A percentile compares a stretch with the other conserved stretches of the same genome.
Conservation (phyloP, 106 monocot genomes). For the Posidonia australis region DNA sequence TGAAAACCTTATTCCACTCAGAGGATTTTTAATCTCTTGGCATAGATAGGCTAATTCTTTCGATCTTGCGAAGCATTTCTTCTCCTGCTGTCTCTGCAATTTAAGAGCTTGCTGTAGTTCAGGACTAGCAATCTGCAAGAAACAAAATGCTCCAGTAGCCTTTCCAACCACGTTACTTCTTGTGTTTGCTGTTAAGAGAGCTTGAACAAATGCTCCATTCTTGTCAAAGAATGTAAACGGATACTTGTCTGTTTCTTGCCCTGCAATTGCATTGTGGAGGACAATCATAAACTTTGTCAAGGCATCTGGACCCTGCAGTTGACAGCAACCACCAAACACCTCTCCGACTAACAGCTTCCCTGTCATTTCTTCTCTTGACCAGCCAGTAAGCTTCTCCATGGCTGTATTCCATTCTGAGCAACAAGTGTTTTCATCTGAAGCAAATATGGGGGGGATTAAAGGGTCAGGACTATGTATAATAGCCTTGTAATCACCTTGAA, state of each 20-base stretch:
- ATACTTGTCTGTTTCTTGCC: constrained; percentile 76
- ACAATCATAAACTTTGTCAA: constrained; percentile 93
- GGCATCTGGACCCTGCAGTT: constrained; percentile 77
- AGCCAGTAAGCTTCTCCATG: constrained; percentile 93
- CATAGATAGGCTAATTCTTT: constrained; percentile 89
- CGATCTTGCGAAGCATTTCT: constrained; percentile 70
- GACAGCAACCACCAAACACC: constrained; percentile 78
- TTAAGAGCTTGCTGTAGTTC: constrained; percentile 82
- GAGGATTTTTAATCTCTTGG: constrained; percentile 84
- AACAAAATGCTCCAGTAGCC: constrained; percentile 80
- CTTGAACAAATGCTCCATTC: constrained; percentile 77
- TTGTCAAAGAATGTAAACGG: constrained; percentile 77
- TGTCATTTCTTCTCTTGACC: constrained; percentile 51
- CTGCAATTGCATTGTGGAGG: constrained; percentile 76
- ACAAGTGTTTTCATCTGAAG: constrained; percentile 75
- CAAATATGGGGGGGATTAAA: constrained; percentile 91
- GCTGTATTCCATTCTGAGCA: constrained; percentile 95
- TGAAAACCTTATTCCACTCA: constrained; percentile 73
- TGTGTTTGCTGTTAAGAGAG: constrained; percentile 73
- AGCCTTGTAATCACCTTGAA: constrained; percentile 93
- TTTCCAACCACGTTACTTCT: constrained; percentile 59
- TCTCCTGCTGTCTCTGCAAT: constrained; percentile 83
- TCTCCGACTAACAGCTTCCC: constrained; percentile 83
- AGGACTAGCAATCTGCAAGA: constrained; percentile 85
- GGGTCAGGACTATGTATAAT: constrained; percentile 85